phyloP scores from a whole-genome alignment of 768 basidiomycete species.

The Leccinum truebloodii region DNA sequence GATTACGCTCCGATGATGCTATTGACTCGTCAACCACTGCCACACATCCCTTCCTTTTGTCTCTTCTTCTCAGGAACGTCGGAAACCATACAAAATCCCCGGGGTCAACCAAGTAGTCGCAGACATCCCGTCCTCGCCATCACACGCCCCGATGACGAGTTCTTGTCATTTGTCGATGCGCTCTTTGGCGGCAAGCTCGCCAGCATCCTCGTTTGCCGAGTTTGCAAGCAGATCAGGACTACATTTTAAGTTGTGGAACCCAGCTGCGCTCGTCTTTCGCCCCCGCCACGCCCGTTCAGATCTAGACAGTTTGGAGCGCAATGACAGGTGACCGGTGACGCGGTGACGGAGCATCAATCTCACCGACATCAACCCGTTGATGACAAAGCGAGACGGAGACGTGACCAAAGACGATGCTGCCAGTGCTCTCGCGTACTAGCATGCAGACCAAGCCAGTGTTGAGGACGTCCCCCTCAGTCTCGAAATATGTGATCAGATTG shows the following conservation, averaged over 20 bases:
- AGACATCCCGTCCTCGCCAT: neutral
- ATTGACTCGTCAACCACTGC: constrained; percentile 67
- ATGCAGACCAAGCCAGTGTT: no score
- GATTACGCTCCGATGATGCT: constrained; percentile 64
- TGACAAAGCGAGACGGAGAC: no score
- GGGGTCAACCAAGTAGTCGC: constrained; percentile 17
- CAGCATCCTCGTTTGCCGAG: constrained; percentile 90
- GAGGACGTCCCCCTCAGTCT: no score
- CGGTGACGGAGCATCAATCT: constrained; percentile 36
- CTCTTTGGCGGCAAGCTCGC: constrained; percentile 88
- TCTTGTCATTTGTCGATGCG: constrained; percentile 81
- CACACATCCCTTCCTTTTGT: constrained; percentile 53
- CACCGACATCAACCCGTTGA: constrained; percentile 33
- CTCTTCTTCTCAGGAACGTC: constrained; percentile 58
- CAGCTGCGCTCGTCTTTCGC: constrained; percentile 59
- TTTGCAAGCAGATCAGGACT: constrained; percentile 73
- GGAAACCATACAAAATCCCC: constrained; percentile 43
- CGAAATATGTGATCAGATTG: no score
- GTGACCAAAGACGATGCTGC: no score
- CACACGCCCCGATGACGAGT: constrained; percentile 40
- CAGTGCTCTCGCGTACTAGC: no score
- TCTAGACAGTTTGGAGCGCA: constrained; percentile 33
- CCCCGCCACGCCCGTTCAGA: constrained; percentile 42
- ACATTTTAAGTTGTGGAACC: constrained; percentile 29
- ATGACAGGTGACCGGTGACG: constrained; percentile 4